phyloP scores from a whole-genome alignment of 768 basidiomycete species.

The Lactarius psammicola region DNA sequence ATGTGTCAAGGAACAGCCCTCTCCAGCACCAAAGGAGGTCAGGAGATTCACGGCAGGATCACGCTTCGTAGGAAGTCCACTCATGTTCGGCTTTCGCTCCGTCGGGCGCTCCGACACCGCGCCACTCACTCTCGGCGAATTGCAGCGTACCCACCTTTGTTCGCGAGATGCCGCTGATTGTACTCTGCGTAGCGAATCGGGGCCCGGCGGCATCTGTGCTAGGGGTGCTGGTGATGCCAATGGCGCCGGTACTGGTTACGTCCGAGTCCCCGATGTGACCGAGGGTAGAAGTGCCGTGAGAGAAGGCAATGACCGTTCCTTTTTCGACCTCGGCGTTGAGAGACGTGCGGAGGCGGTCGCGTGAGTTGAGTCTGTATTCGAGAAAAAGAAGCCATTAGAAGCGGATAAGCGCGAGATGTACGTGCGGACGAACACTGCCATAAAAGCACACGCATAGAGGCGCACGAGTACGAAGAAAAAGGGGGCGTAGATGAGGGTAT shows the following conservation, averaged over 20 bases:
- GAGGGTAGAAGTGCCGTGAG: not conserved
- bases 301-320: not conserved
- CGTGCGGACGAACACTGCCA: not conserved
- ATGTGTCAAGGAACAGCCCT: not conserved
- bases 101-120: not conserved
- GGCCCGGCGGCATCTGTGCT: not conserved
- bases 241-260: not conserved
- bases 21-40: not conserved
- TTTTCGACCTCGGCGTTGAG: not conserved
- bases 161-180: not conserved
- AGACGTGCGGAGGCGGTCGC: slow-evolving; percentile 5
- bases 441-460: not conserved
- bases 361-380: slow-evolving; percentile 10
- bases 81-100: not conserved
- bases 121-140: not conserved
- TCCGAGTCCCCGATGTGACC: not conserved
- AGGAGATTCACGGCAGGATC: not conserved
- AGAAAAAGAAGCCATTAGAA: not conserved
- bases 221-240: not conserved
- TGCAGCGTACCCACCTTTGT: not conserved
- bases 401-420: not conserved
- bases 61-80: not conserved
- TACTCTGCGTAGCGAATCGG: not conserved
- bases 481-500: slow-evolving; percentile 4
- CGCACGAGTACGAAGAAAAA: slow-evolving; percentile 8